phyloP scores from a whole-genome alignment of 1,284 basidiomycete species.

The Apiotrichum laibachii region DNA sequence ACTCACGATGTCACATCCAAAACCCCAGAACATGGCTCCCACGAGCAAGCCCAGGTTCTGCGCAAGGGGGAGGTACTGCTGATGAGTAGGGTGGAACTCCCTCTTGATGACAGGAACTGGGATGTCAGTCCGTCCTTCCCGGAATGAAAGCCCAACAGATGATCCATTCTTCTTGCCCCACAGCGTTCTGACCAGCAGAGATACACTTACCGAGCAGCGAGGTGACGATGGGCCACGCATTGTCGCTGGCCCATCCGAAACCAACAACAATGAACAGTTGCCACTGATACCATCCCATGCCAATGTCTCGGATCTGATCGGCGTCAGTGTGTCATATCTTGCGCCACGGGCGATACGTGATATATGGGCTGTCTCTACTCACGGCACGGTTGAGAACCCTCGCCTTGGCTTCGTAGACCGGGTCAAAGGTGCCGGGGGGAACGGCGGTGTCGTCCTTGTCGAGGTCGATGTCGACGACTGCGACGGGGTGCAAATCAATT shows the following conservation, averaged over 20 bases:
- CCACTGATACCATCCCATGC: slow-evolving; percentile 64
- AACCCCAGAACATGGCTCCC: slow-evolving; percentile 55
- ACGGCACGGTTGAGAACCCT: slow-evolving; percentile 41
- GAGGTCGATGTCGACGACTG: background rate
- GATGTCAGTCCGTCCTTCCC: background rate
- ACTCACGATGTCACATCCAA: slow-evolving; percentile 47
- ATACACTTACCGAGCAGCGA: slow-evolving; percentile 11
- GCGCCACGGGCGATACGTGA: too few relatives aligned
- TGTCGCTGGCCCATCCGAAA: slow-evolving; percentile 44
- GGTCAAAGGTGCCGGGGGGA: slow-evolving; percentile 29
- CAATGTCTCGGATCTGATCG: slow-evolving; percentile 52
- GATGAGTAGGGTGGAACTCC: slow-evolving; percentile 48
- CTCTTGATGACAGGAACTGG: slow-evolving; percentile 54
- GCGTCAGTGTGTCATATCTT: background rate
- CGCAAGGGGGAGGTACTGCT: slow-evolving; percentile 31
- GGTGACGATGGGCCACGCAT: slow-evolving; percentile 49
- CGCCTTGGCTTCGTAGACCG: slow-evolving; percentile 43
- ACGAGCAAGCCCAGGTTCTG: slow-evolving; percentile 41
- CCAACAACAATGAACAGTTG: slow-evolving; percentile 61
- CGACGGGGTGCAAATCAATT: background rate
- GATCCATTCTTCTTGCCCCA: too few relatives aligned
- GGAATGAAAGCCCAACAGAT: too few relatives aligned
- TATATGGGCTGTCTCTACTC: background rate
- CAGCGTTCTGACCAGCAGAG: too few relatives aligned
- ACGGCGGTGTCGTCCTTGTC: slow-evolving; percentile 11